Base-by-base conservation (phyloP, 495 filamentous ascomycete species). In the Neurospora sp. region DNA sequence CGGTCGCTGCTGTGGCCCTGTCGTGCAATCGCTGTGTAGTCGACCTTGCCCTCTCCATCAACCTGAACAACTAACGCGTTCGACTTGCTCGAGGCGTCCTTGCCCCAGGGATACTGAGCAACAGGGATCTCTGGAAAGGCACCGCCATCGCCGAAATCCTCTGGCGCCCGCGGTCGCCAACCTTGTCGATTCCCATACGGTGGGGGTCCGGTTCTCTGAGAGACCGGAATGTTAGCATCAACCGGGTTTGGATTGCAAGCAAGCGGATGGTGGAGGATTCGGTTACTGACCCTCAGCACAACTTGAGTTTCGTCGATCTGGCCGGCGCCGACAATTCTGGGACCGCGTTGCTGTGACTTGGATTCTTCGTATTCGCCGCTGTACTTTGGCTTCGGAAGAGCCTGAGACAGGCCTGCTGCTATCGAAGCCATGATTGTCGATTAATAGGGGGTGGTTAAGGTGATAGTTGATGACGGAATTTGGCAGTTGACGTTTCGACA, bases 61-160 rank as follows among this genome's bases (percentile, higher is more conserved):
- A 98, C 94, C 79, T 97, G 93, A 37, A 98, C 86, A 10, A 94
- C 91, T 40, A 99, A 89, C 68, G 95, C 94, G 81, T 97, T 98
- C 69, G 92, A 94, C 7, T 85, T 91, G 4, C 87, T 86, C 1
- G 90, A 83, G 20, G 87, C 84, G 41, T 77, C 81, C 72, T 92
- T 88, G 42, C 96, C 96, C 94, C 97, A 90, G 59, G 95, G 95
- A 79, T 99, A 99, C 77, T 99, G 96, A 37, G 95, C 96, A 68
- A 98, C 89, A 35, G 91, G 90, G 61, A 99, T 91, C 81, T 99
- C 96, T 41, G 96, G 94, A 82, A 98, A 99, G 69, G 95, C 94
- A 77, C 96, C 96, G 72, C 96, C 96, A 85, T 98, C 94, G 77
- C 92, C 94, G 83, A 93, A 98, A 82, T 98, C 96, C 81, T 98